Percentiles rank a stretch among this genome's conserved stretches.
Evolutionary conservation across 306 rosid genomes (phyloP).

Genomic region (Ammopiptanthus mongolicus): DNA sequence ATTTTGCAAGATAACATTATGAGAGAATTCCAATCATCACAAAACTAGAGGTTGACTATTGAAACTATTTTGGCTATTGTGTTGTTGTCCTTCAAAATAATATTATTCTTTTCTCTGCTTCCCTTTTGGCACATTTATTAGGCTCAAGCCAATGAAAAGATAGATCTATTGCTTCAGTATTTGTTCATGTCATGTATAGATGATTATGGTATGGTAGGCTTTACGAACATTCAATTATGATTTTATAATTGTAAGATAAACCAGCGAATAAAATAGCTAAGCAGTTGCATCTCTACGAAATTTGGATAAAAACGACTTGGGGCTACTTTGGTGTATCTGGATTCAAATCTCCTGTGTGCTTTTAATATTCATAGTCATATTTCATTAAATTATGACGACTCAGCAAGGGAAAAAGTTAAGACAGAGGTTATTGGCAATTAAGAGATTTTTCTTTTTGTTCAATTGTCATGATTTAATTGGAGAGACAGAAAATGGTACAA

Average conservation of each 20-base stretch:
- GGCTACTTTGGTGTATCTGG: too few relatives aligned
- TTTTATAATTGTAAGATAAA: neutral
- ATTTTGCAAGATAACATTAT: neutral
- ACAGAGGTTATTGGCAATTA: too few relatives aligned
- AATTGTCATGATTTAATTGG: too few relatives aligned
- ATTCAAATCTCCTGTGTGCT: neutral
- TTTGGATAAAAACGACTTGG: too few relatives aligned
- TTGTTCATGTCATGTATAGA: neutral
- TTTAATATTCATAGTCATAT: too few relatives aligned
- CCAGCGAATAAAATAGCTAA: too few relatives aligned
- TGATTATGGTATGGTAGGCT: neutral
- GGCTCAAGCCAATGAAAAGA: neutral
- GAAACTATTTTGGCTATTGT: constrained; percentile 4
- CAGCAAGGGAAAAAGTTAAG: neutral
- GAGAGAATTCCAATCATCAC: neutral
- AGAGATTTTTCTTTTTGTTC: too few relatives aligned
- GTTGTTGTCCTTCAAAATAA: neutral
- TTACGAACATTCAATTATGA: neutral
- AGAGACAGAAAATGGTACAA: too few relatives aligned
- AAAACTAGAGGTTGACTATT: neutral
- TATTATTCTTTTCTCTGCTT: neutral
- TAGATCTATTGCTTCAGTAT: neutral
- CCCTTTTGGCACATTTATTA: neutral
- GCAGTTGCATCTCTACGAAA: too few relatives aligned
- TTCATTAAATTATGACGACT: neutral